Evolutionary conservation across 2,329 filamentous ascomycete species (phyloP).

Genomic region (Alternaria hordeiaustralica): DNA sequence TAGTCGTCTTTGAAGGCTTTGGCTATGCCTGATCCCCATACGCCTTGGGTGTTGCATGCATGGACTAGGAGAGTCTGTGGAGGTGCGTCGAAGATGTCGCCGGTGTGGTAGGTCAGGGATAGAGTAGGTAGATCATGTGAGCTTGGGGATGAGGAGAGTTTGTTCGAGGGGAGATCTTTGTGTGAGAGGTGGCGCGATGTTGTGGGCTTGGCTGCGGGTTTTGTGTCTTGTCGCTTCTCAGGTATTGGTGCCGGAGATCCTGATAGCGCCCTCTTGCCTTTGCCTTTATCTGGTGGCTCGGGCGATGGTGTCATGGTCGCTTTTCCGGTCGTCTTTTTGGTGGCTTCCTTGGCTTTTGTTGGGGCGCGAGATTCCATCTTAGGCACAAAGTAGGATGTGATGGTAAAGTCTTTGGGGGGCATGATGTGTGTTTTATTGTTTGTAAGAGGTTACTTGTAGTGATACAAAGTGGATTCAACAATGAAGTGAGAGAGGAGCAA

Average conservation of each 20-base stretch:
- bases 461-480: not conserved
- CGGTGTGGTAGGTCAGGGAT: constrained; percentile 37
- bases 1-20: constrained; percentile 58
- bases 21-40: constrained; percentile 67
- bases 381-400: constrained; percentile 4
- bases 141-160: not conserved
- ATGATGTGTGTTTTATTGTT: not conserved
- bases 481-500: not conserved
- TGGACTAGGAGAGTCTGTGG: constrained; percentile 61
- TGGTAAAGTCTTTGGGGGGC: not conserved
- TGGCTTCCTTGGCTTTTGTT: not conserved
- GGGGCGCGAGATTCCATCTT: not conserved
- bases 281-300: not conserved
- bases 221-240: constrained; percentile 5
- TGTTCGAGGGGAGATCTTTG: constrained; percentile 10
- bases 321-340: not conserved
- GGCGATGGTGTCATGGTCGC: not conserved
- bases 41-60: constrained; percentile 65
- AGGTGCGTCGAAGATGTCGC: constrained; percentile 62
- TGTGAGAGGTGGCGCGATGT: constrained; percentile 12
- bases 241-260: not conserved
- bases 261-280: constrained; percentile 3
- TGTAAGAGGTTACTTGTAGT: not conserved
- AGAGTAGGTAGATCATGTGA: not conserved
- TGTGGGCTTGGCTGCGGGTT: not conserved